Base-by-base conservation (phyloP, 108 stramenopile genomes). In the Fragilariopsis cylindrus region DNA sequence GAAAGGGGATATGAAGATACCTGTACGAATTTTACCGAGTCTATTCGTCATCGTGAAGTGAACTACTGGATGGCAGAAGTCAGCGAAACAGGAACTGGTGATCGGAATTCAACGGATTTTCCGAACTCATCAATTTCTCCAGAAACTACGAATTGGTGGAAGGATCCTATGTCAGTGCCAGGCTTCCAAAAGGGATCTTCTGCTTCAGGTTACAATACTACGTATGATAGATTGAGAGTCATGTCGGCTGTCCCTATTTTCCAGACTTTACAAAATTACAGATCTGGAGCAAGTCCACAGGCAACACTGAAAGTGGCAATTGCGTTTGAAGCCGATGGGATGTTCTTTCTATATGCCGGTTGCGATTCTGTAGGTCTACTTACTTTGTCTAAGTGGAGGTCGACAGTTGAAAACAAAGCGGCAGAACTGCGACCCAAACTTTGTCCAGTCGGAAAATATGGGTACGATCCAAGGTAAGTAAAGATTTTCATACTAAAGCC, bases 361-460 rank as follows among this genome's bases (percentile, higher is more conserved):
- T 85, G 84, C 69, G 57, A 43, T 12, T 19, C 41, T 64, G 12
- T 40, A 2, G 5, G 9, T n/a, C 73, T 58, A 15, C 53, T 57
- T 55, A 45, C 13, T 9, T 57, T 39, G 19, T 46, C 64, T 16
- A 19, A 39, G 8, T 85, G 49, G 44, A 18, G 4, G 42, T 82
- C 81, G 2, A 71, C 52, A 3, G 76, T 60, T 41, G 81, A 48
- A 49, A 85, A 81, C 68, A 60, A 70, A 18, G 84, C 76, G 1
- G 52, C 71, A 5, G 55, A 60, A 19, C 21, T 80, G 3, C 73
- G 74, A 44, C 81, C 84, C 3, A 70, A 79, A 13, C 79, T 85
- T 11, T 85, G 85, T 48, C 85, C 85, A 45, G 15, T 82, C 30
- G 79, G 85, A 55, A 85, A 85, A 47, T 77, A 69, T 76, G 85